Percentiles rank a stretch among this genome's conserved stretches.
These are phyloP conservation scores for Leishmania gerbilli DNA, from an alignment of 208 protist genomes.

Conservation along the genomic window DNA sequence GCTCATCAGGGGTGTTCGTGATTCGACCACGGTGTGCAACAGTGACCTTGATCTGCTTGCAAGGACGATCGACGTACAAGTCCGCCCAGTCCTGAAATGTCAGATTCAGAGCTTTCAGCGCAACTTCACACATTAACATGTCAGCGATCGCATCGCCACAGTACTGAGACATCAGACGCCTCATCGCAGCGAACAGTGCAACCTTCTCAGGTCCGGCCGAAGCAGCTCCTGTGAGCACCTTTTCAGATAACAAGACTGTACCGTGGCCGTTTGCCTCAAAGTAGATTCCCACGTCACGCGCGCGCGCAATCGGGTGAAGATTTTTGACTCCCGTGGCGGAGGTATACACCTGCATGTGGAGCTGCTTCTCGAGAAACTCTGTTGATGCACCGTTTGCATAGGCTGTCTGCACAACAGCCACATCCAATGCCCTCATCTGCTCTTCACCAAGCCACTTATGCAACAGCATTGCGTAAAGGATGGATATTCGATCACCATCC, in stretches of 20 bases:
- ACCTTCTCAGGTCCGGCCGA: too few relatives aligned
- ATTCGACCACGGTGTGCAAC: conserved; percentile 61
- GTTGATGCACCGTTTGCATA: conserved; percentile 96
- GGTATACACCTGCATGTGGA: conserved; percentile 57
- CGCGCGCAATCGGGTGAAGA: conserved; percentile 89
- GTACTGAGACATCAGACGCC: conserved; percentile 67
- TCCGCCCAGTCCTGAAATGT: conserved; percentile 44
- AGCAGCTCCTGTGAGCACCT: background rate
- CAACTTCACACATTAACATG: conserved; percentile 73
- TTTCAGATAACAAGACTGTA: conserved; percentile 84
- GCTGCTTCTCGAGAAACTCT: conserved; percentile 57
- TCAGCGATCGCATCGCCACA: conserved; percentile 91
- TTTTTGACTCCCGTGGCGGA: conserved; percentile 95
- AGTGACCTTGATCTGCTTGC: conserved; percentile 55
- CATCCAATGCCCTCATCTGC: conserved; percentile 39
- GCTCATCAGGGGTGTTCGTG: conserved; percentile 76
- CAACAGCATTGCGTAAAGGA: conserved; percentile 73
- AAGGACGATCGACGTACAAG: conserved; percentile 70
- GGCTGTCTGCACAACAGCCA: conserved; percentile 94
- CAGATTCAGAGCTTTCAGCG: conserved; percentile 45
- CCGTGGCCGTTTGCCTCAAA: conserved; percentile 98
- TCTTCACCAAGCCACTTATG: conserved; percentile 48
- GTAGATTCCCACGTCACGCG: conserved; percentile 94
- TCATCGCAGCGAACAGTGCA: conserved; percentile 4
- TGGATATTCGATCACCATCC: conserved; percentile 84